These are phyloP conservation scores for Oryza officinalis DNA, from an alignment of 176 grass and related monocot genomes.

Conservation along the genomic window DNA sequence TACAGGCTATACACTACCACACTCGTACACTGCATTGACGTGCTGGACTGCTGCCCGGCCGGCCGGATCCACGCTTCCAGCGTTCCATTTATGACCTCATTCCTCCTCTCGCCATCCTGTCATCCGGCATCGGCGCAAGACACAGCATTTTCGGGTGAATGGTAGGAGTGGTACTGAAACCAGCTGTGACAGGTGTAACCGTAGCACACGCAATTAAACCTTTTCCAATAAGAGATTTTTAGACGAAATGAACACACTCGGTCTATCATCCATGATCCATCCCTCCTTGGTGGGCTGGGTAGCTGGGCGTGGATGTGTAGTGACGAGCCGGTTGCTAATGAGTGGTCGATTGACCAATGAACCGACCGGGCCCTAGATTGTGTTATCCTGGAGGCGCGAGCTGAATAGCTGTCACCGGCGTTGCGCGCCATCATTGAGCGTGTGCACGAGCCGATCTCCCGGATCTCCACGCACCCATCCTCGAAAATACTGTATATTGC, in stretches of 20 bases:
- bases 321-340: neutral
- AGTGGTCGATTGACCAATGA: constrained; percentile 19
- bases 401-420: constrained; percentile 23
- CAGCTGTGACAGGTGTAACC: neutral
- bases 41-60: neutral
- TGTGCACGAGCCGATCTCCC: constrained; percentile 33
- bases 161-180: neutral
- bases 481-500: neutral
- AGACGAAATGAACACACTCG: neutral
- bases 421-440: constrained; percentile 30
- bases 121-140: neutral
- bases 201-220: neutral
- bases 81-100: neutral
- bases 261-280: neutral
- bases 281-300: neutral
- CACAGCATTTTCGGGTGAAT: neutral
- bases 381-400: constrained; percentile 4
- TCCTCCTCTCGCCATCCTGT: neutral
- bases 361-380: neutral
- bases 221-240: neutral
- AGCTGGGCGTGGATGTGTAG: neutral
- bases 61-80: neutral
- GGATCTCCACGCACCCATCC: constrained; percentile 27
- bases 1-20: neutral
- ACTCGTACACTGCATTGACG: neutral